Evolutionary conservation across 148 eudicot genomes (phyloP).

Genomic region (Spergularia marina): DNA sequence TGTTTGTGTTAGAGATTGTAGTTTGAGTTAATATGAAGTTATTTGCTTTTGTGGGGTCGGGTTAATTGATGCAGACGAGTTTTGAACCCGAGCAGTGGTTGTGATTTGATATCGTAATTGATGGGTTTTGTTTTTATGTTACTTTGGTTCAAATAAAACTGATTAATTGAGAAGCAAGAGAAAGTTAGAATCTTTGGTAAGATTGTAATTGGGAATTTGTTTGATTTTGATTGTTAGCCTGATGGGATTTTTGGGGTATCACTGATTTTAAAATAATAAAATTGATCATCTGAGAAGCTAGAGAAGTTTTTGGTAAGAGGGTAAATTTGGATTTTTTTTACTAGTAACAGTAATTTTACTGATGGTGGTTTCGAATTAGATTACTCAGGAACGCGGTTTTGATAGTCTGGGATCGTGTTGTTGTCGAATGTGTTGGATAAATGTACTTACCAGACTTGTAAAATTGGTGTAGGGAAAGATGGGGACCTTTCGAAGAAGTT

Average conservation of each 20-base stretch:
- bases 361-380: background rate
- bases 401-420: background rate
- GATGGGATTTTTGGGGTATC: background rate
- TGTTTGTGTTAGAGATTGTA: too few relatives aligned
- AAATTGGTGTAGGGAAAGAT: conserved; percentile 56
- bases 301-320: too few relatives aligned
- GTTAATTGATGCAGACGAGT: background rate
- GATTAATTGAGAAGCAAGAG: background rate
- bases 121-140: background rate
- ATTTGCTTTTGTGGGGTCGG: background rate
- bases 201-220: too few relatives aligned
- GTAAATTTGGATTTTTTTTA: too few relatives aligned
- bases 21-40: background rate
- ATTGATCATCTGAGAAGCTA: background rate
- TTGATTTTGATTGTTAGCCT: background rate
- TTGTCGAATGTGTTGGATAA: conserved; percentile 1
- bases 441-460: background rate
- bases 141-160: background rate
- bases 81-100: background rate
- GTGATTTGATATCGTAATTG: background rate
- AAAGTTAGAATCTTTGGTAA: too few relatives aligned
- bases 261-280: background rate
- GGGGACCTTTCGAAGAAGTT: conserved; percentile 70
- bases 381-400: background rate
- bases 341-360: background rate